Evolutionary conservation across 805 yeast genomes (phyloP), one percentile per base, ranked within the genome.

Genomic region (Hanseniaspora osmophila): DNA sequence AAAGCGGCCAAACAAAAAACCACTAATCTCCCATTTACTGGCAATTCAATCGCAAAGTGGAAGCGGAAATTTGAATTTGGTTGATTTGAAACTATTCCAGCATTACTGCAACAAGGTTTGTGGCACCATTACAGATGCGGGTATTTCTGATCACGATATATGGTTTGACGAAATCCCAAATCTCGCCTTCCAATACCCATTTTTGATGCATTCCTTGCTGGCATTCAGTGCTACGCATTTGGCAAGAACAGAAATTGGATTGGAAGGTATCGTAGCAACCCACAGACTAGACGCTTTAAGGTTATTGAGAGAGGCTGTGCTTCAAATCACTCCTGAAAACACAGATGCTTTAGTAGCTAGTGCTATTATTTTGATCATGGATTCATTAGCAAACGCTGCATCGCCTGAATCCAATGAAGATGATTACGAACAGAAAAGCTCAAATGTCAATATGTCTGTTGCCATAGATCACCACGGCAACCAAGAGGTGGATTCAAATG

Each of bases 271-370:
- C 51, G 92, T 86, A 7, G 84, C 94, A 0, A 71, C 78, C 43
- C 96, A 90, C 62, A 65, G 96, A 37, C 84, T 94, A 11, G 94
- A 85, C 59, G 95, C 96, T 0, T 65, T 90, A 42, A 66, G 87
- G 44, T 65, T 86, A 39, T 64, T 90, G 44, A 67, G 96, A 47
- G 92, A 82, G 53, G 95, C 94, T 2, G 95, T 90, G 3, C 67
- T 85, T 51, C 78, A 84, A 50, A 84, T 90, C 50, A 79, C 83
- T 15, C 71, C 84, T 2, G 86, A 84, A 43, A 88, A 88, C 54
- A 83, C 94, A 1, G 97, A 90, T 62, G 94, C 96, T 0, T 67
- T 90, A 45, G 96, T 88, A 13, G 96, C 96, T 0, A 79, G 94
- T 44, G 95, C 96, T 0, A 70, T 88, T 50, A 78, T 90, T 35